Percentiles rank a stretch among this genome's conserved stretches.
phyloP scores from a whole-genome alignment of 1,284 basidiomycete species.

The Meira miltonrushii region DNA sequence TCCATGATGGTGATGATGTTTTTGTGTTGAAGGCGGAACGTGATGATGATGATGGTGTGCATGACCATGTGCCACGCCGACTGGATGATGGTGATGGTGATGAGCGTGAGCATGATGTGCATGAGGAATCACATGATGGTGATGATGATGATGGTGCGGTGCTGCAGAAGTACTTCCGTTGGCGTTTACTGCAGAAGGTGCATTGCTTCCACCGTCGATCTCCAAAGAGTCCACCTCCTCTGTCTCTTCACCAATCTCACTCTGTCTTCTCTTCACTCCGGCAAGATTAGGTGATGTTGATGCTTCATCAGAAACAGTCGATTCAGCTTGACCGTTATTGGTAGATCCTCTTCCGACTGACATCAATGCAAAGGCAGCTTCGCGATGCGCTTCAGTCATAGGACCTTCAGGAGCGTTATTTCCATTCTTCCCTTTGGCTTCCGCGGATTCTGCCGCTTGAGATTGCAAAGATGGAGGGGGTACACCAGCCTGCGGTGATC shows the following conservation, averaged over 20 bases:
- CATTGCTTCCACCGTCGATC: too few species aligned
- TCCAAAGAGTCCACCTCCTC: too few species aligned
- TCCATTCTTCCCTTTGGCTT: not conserved
- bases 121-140: conserved; percentile 20
- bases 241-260: too few species aligned
- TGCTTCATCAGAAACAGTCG: not conserved
- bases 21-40: conserved; percentile 3
- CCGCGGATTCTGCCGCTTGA: not conserved
- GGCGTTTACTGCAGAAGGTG: too few species aligned
- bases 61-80: conserved; percentile 19
- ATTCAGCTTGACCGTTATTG: not conserved
- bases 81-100: conserved; percentile 32
- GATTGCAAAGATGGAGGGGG: not conserved
- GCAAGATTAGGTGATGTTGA: too few species aligned
- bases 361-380: conserved; percentile 49
- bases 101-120: conserved; percentile 23
- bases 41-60: conserved; percentile 29
- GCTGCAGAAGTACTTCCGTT: not conserved
- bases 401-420: not conserved
- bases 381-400: conserved; percentile 24
- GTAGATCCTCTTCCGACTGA: conserved; percentile 22
- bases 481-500: not conserved
- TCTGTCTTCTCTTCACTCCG: too few species aligned
- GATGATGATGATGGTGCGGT: conserved; percentile 20
- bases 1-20: not conserved